Conservation (phyloP, 129 eudicot species). For the Smallanthus sonchifolius region DNA sequence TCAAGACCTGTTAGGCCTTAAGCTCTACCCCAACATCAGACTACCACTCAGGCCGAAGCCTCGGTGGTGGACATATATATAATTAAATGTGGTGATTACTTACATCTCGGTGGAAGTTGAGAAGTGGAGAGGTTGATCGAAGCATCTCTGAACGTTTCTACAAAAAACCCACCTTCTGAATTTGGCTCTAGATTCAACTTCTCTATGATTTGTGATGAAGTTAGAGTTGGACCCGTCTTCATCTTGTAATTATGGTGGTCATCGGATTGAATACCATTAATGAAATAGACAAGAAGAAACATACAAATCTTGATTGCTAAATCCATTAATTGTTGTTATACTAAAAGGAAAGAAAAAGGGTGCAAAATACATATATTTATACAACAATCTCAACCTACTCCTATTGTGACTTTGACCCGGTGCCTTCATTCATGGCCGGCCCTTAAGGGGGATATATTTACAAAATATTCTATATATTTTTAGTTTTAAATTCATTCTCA, state of each 20-base stretch:
- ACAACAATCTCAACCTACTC: neutral
- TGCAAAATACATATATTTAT: neutral
- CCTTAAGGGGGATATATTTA: too few species aligned
- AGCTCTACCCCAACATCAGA: too few species aligned
- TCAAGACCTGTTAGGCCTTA: too few species aligned
- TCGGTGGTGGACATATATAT: too few species aligned
- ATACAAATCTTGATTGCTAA: neutral
- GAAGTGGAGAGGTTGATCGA: conserved; percentile 54
- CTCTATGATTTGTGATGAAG: conserved; percentile 42
- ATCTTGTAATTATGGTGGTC: conserved; percentile 17
- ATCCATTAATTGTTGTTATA: neutral
- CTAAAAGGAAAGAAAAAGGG: neutral
- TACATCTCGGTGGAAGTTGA: conserved; percentile 68
- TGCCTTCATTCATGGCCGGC: neutral
- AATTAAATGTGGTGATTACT: neutral
- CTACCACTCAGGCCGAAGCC: too few species aligned
- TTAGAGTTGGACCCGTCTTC: conserved; percentile 26
- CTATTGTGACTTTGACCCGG: conserved; percentile 1
- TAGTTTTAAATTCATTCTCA: too few species aligned
- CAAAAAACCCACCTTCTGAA: conserved; percentile 74
- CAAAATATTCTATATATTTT: too few species aligned
- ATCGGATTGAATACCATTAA: neutral
- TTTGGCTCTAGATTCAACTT: conserved; percentile 59
- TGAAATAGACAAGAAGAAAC: neutral
- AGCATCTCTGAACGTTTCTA: conserved; percentile 61